A percentile compares a stretch with the other conserved stretches of the same genome.
phyloP scores from a whole-genome alignment of 2,329 filamentous ascomycete species.

The Trichoderma pleuroti region DNA sequence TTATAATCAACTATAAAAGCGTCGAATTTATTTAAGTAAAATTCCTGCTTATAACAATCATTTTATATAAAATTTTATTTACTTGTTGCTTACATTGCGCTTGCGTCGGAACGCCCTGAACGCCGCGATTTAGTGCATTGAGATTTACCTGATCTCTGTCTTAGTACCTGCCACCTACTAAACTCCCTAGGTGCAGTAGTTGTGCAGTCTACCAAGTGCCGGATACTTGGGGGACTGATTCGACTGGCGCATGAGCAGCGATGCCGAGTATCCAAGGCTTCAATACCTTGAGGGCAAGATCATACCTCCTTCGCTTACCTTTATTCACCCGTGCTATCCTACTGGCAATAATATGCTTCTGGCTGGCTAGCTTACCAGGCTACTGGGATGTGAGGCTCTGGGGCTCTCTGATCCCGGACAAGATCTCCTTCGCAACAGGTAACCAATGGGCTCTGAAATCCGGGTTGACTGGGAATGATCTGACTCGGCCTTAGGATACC shows the following conservation, averaged over 20 bases:
- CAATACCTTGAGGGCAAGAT: constrained; percentile 69
- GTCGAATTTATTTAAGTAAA: background rate
- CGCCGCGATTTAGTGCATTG: background rate
- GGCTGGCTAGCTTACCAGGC: constrained; percentile 64
- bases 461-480: background rate
- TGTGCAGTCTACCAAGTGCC: constrained; percentile 12
- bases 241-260: constrained; percentile 16
- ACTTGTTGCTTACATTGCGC: background rate
- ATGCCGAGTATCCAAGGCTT: constrained; percentile 32
- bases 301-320: constrained; percentile 80
- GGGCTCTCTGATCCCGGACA: constrained; percentile 73
- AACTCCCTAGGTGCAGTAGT: background rate
- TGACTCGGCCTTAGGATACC: constrained; percentile 64
- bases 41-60: background rate
- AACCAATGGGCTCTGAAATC: background rate
- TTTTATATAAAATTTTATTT: background rate
- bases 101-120: background rate
- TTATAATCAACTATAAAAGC: background rate
- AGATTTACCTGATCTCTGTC: background rate
- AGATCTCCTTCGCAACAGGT: constrained; percentile 71
- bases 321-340: constrained; percentile 76
- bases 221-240: constrained; percentile 6
- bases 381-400: constrained; percentile 71
- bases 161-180: background rate
- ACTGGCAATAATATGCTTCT: constrained; percentile 58